Conservation (phyloP, 2,329 filamentous ascomycete genomes). For the Ilyonectria robusta region DNA sequence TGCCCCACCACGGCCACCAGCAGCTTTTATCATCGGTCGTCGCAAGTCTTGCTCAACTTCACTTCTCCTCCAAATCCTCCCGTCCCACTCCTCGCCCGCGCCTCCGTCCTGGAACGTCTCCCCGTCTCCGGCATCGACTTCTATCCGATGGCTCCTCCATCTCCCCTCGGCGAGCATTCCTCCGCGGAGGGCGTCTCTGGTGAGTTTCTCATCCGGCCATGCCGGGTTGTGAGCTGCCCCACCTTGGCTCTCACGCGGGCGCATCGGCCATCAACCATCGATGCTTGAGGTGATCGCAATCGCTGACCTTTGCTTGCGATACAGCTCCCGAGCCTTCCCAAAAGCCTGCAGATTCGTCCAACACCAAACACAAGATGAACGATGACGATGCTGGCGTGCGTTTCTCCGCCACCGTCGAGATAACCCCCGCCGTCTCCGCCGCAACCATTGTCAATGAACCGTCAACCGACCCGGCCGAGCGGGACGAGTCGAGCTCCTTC, state of each 20-base stretch:
- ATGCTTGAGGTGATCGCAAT: slow-evolving; percentile 36
- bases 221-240: slow-evolving; percentile 45
- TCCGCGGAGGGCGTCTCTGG: slow-evolving; percentile 41
- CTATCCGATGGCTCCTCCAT: slow-evolving; percentile 41
- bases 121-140: slow-evolving; percentile 31
- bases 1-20: slow-evolving; percentile 45
- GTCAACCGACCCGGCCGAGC: slow-evolving; percentile 40
- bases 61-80: slow-evolving; percentile 41
- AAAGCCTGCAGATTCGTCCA: slow-evolving; percentile 28
- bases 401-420: slow-evolving; percentile 80
- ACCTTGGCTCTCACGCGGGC: slow-evolving; percentile 39
- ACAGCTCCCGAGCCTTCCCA: slow-evolving; percentile 32
- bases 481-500: slow-evolving; percentile 49
- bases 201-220: slow-evolving; percentile 45
- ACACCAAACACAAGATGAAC: slow-evolving; percentile 20
- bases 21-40: slow-evolving; percentile 48
- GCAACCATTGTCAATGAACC: slow-evolving; percentile 44
- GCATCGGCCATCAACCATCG: slow-evolving; percentile 22
- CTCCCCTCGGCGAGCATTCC: slow-evolving; percentile 37
- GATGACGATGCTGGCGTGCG: slow-evolving; percentile 69
- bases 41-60: slow-evolving; percentile 43
- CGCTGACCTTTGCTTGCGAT: slow-evolving; percentile 33
- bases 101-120: slow-evolving; percentile 30
- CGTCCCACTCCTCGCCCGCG: slow-evolving; percentile 28
- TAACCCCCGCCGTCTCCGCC: slow-evolving; percentile 64